A percentile compares a stretch with the other conserved stretches of the same genome.
These are phyloP conservation scores for Diaporthe sp. DNA, from an alignment of 2,329 filamentous ascomycete species.

Conservation along the genomic window DNA sequence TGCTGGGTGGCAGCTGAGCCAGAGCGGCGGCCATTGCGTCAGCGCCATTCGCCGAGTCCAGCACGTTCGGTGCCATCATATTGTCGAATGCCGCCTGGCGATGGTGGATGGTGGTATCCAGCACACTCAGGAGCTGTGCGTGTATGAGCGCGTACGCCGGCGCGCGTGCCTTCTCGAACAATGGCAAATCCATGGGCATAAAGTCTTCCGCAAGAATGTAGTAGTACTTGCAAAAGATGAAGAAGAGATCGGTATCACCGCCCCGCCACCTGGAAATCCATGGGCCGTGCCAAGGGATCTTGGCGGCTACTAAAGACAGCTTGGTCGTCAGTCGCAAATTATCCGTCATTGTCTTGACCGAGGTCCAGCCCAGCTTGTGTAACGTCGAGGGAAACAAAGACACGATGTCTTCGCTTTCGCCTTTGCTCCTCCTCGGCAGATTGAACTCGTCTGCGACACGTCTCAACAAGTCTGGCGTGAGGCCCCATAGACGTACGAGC, in stretches of 20 bases:
- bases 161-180: slow-evolving; percentile 69
- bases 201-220: slow-evolving; percentile 83
- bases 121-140: slow-evolving; percentile 80
- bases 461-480: slow-evolving; percentile 75
- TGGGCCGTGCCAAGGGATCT: slow-evolving; percentile 85
- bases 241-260: slow-evolving; percentile 88
- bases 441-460: slow-evolving; percentile 77
- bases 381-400: slow-evolving; percentile 76
- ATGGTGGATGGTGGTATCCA: slow-evolving; percentile 89
- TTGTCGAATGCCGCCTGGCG: slow-evolving; percentile 70
- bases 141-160: slow-evolving; percentile 86
- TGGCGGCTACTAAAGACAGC: slow-evolving; percentile 74
- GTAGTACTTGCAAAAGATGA: slow-evolving; percentile 90
- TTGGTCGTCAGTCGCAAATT: slow-evolving; percentile 73
- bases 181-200: slow-evolving; percentile 64
- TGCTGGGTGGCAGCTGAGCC: slow-evolving; percentile 69
- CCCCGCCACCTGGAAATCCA: slow-evolving; percentile 91
- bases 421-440: slow-evolving; percentile 64
- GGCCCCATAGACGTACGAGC: slow-evolving; percentile 82
- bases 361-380: slow-evolving; percentile 66
- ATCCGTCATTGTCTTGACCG: slow-evolving; percentile 59
- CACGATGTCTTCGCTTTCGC: slow-evolving; percentile 73
- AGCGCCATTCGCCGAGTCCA: slow-evolving; percentile 60
- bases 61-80: slow-evolving; percentile 52
- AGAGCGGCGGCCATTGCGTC: slow-evolving; percentile 76